Evolutionary conservation across 306 rosid species (phyloP), one percentile per base, ranked within the genome.

Genomic region (Cucurbita pepo): DNA sequence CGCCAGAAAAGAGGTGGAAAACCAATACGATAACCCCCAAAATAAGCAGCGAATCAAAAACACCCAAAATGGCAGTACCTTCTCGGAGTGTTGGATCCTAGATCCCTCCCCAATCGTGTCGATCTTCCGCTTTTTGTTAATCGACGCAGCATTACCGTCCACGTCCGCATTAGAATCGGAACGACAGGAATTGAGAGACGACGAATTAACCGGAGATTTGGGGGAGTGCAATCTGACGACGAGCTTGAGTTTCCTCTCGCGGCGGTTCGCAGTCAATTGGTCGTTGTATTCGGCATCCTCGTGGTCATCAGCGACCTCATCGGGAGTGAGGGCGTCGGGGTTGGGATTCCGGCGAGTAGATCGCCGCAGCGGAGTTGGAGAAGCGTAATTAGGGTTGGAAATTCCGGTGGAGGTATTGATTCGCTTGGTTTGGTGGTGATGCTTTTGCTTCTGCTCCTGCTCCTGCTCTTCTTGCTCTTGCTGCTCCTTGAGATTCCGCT

Each of bases 301-400:
- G 2, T 41, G 77, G 61, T 74, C 83, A 3, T 77, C 85, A 0
- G 60, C 82, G 0, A 55, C 77, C 10, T 81, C 67, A 5, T 71
- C 84, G 47, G 75, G 72, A 10, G 76, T 70, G 2, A 19, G 72
- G 2, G 5, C 37, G 67, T 76, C 85, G 51, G 81, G 72, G 72
- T 62, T 76, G 76, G 86, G 87, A 83, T 87, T 83, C 65, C 90
- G 90, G 76, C 92, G 92, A 62, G 90, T 83, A 50, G 92, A 85
- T 80, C 90, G 88, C 58, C 92, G 92, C 70, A 77, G 21, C 71
- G 78, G 48, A 40, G 83, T 55, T 71, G 81, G 55, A 65, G 81
- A 72, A 54, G 57, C 77, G 79, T 79, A 78, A 85, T 83, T 85
- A 65, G 82, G 77, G 72, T 69, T 71, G 48, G 88, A 75, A 66